Evolutionary conservation across 148 eudicot species (phyloP).

Genomic region (Rhododendron vialii): DNA sequence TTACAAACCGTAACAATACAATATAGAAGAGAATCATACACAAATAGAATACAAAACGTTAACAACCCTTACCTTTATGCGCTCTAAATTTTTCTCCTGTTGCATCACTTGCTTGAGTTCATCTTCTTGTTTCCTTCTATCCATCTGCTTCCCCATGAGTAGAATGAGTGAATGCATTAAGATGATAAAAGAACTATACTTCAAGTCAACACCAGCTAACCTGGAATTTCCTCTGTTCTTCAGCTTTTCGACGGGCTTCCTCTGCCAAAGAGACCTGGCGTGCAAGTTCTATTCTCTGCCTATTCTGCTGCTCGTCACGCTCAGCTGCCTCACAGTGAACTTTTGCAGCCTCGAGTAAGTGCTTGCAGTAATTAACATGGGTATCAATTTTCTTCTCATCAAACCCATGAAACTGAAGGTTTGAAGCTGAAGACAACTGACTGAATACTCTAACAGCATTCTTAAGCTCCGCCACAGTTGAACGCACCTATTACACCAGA

Average conservation of each 20-base stretch:
- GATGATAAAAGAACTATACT: not conserved
- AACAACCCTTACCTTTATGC: conserved; percentile 60
- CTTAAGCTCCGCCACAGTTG: conserved; percentile 79
- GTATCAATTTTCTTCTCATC: conserved; percentile 98
- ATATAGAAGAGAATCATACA: not conserved
- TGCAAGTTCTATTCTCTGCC: conserved; percentile 76
- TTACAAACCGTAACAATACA: not conserved
- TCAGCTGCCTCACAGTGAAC: conserved; percentile 88
- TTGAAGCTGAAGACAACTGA: conserved; percentile 74
- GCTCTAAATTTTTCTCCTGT: conserved; percentile 76
- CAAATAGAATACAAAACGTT: not conserved
- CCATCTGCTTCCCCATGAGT: conserved; percentile 54
- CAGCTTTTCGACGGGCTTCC: conserved; percentile 89
- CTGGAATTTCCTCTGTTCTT: conserved; percentile 85
- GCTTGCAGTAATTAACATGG: conserved; percentile 92
- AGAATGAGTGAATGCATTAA: conserved; percentile 16
- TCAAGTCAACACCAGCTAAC: conserved; percentile 26
- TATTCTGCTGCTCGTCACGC: conserved; percentile 79
- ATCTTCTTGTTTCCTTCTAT: conserved; percentile 95
- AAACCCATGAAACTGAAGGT: conserved; percentile 82
- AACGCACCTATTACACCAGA: conserved; percentile 53
- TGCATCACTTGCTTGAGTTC: conserved; percentile 78
- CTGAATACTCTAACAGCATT: conserved; percentile 90
- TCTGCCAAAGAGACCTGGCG: conserved; percentile 84
- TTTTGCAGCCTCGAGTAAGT: conserved; percentile 78